These are phyloP conservation scores for Quercus parvula DNA, from an alignment of 306 rosid genomes.

Conservation along the genomic window DNA sequence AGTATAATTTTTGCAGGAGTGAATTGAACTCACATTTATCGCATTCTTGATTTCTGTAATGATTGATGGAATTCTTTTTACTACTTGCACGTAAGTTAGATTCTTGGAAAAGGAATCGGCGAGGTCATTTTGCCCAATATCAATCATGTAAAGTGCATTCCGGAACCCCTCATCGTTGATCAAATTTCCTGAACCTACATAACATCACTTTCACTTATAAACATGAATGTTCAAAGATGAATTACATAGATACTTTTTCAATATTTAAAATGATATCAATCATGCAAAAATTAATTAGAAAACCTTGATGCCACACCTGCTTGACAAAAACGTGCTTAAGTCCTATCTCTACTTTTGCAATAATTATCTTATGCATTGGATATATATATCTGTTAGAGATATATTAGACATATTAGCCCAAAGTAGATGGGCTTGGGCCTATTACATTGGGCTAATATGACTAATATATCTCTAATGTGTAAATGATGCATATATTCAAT, in stretches of 20 bases:
- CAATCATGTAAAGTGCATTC: slow-evolving; percentile 83
- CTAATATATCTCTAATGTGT: no score
- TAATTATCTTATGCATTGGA: no score
- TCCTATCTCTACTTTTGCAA: neutral
- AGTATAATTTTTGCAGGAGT: neutral
- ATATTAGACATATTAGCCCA: no score
- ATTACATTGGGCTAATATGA: no score
- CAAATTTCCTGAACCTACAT: slow-evolving; percentile 43
- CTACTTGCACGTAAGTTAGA: slow-evolving; percentile 49
- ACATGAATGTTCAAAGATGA: neutral
- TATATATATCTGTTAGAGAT: no score
- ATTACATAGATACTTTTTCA: neutral
- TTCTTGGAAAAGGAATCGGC: slow-evolving; percentile 70
- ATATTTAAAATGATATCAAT: neutral
- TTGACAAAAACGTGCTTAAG: neutral
- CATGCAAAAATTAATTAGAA: neutral
- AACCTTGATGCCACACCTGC: neutral
- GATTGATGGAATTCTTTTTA: slow-evolving; percentile 57
- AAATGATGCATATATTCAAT: no score
- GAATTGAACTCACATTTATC: slow-evolving; percentile 44
- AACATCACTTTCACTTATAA: neutral
- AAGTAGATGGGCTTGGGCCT: no score
- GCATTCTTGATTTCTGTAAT: slow-evolving; percentile 61
- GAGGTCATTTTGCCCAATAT: slow-evolving; percentile 90
- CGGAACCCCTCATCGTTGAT: slow-evolving; percentile 54